These are phyloP conservation scores for Sphagnum tenellum DNA, from an alignment of 225 moss, liverwort and hornwort species.

Conservation along the genomic window DNA sequence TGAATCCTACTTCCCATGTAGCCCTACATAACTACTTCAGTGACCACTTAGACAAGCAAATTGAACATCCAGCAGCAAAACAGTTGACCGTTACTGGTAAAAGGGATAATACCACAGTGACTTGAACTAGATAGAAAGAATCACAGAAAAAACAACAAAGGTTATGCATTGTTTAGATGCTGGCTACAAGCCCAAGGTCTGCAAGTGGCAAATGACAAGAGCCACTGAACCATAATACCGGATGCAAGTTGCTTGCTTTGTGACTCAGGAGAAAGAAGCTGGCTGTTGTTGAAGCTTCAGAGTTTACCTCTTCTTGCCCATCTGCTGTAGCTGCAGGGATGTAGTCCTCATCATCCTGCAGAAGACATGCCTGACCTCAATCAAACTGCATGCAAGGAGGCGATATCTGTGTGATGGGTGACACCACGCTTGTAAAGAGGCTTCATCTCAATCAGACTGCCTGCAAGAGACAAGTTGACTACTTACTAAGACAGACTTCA, in stretches of 20 bases:
- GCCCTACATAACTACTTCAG: too few relatives aligned
- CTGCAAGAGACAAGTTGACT: conserved; percentile 56
- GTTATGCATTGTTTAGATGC: too few relatives aligned
- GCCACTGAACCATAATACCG: conserved; percentile 18
- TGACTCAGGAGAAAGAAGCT: conserved; percentile 14
- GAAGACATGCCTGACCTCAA: conserved; percentile 56
- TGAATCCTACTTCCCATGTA: too few relatives aligned
- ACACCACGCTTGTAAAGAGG: conserved; percentile 33
- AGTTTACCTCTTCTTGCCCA: conserved; percentile 69
- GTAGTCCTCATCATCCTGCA: conserved; percentile 90
- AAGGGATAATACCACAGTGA: too few relatives aligned
- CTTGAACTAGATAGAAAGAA: too few relatives aligned
- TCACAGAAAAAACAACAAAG: too few relatives aligned
- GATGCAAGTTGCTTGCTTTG: conserved; percentile 22
- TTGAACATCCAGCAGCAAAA: too few relatives aligned
- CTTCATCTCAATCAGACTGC: conserved; percentile 41
- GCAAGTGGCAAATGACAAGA: too few relatives aligned
- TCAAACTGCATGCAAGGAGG: conserved; percentile 44
- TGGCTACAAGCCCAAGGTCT: too few relatives aligned
- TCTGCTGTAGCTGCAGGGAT: conserved; percentile 53
- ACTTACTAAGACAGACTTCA: conserved; percentile 56
- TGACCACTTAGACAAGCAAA: too few relatives aligned
- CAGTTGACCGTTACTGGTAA: too few relatives aligned
- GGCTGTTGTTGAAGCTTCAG: conserved; percentile 28
- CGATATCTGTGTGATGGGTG: conserved; percentile 18